Evolutionary conservation across 148 eudicot genomes (phyloP), one percentile per base, ranked within the genome.

Genomic region (Euryodendron excelsum): DNA sequence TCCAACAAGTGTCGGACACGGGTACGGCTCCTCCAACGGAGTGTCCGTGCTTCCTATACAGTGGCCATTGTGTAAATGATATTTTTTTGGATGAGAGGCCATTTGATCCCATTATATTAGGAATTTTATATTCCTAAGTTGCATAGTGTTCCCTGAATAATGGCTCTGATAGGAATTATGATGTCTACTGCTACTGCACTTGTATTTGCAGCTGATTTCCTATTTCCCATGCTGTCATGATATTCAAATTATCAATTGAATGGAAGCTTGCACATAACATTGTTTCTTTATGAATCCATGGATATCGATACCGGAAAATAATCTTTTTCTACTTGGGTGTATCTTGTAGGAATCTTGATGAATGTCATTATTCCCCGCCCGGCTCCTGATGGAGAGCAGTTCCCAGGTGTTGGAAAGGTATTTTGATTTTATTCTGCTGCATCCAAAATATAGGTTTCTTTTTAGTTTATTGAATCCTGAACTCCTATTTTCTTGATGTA

Each of bases 361-460:
- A 84, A 80, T 80, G 85, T 95, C 39, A 67, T 95, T 33, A 95
- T 95, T 73, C 98, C 98, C 28, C 92, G 97, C 11, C 98, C 96
- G 5, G 47, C 77, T 76, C 60, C 82, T 36, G 83, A 82, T 73
- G 93, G 89, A 20, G 91, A 88, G 61, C 86, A 80, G 33, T 44
- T 73, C 44, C 86, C 90, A 58, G 97, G 97, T 77, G 90, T 92
- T 84, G 98, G 98, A 63, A 95, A 93, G 97, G 98, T 91, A 92
- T n/a, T 17, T 79, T 45, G 2, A 21, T 70, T 69, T 50, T 47
- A 11, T 68, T 25, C 63, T 21, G 34, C 27, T 72, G 31, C 36
- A 70, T 31, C 39, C 47, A 33, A 52, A 50, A 50, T 12, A 41
- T 41, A 15, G 17, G 34, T 69, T 69, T 28, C 25, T 1, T 12